A percentile compares a stretch with the other conserved stretches of the same genome.
Conservation (phyloP, 2,329 filamentous ascomycete species). For the Nothophaeocryptopus gaeumannii region DNA sequence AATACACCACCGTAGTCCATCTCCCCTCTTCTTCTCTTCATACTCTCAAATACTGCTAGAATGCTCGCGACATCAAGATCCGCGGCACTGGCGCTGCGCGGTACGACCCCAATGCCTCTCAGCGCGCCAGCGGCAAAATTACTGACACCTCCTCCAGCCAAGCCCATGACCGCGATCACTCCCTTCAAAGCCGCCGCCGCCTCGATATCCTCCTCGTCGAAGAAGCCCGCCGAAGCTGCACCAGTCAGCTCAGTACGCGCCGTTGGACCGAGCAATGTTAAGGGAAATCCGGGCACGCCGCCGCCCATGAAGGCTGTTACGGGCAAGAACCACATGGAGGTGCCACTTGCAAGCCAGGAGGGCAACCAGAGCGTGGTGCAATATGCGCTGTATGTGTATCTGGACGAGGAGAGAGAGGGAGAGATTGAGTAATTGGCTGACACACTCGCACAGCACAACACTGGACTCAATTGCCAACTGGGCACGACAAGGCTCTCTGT, state of each 20-base stretch:
- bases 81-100: slow-evolving; percentile 55
- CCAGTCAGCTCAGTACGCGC: slow-evolving; percentile 13
- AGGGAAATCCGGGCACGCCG: slow-evolving; percentile 53
- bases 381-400: slow-evolving; percentile 73
- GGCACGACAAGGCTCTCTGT: slow-evolving; percentile 78
- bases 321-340: slow-evolving; percentile 60
- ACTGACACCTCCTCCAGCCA: slow-evolving; percentile 50
- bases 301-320: slow-evolving; percentile 49
- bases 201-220: slow-evolving; percentile 63
- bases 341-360: slow-evolving; percentile 74
- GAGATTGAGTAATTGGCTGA: slow-evolving; percentile 17
- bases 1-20: neutral
- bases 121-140: slow-evolving; percentile 12
- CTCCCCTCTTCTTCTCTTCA: slow-evolving; percentile 5
- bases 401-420: neutral
- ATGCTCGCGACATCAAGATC: slow-evolving; percentile 29
- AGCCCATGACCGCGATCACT: slow-evolving; percentile 61
- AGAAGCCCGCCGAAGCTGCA: slow-evolving; percentile 58
- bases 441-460: slow-evolving; percentile 58
- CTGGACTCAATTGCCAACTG: slow-evolving; percentile 79
- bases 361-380: slow-evolving; percentile 75
- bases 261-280: slow-evolving; percentile 41
- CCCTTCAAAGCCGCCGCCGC: slow-evolving; percentile 63
- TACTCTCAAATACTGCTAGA: neutral
- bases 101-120: slow-evolving; percentile 38